Percentiles rank a stretch among this genome's conserved stretches.
Conservation (phyloP, 495 filamentous ascomycete species). For the Cercophora scortea region DNA sequence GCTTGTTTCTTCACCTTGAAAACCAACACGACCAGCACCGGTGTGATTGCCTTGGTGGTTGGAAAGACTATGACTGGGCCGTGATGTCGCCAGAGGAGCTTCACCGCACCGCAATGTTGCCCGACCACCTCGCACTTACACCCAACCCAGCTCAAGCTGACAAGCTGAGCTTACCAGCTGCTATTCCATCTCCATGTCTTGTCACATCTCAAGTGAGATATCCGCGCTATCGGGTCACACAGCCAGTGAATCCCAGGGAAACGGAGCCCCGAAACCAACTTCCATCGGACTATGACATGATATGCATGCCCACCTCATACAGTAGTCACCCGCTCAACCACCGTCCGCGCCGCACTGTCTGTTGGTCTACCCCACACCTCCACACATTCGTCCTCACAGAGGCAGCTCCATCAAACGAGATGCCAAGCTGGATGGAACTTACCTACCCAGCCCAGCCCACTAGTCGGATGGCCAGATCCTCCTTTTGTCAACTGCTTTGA, state of each 20-base stretch:
- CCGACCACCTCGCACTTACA: too few species aligned
- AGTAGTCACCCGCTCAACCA: neutral
- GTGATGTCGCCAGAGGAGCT: too few species aligned
- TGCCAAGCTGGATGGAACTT: neutral
- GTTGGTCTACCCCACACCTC: neutral
- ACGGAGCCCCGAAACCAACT: neutral
- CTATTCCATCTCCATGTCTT: neutral
- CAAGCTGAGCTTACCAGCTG: too few species aligned
- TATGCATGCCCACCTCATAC: too few species aligned
- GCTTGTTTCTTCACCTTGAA: neutral
- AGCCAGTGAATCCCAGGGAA: neutral
- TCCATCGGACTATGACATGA: neutral
- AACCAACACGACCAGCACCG: too few species aligned
- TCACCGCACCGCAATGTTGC: too few species aligned
- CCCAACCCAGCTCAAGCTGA: too few species aligned
- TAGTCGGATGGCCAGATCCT: neutral
- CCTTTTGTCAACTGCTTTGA: neutral
- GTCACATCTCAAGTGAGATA: neutral
- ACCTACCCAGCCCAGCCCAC: neutral
- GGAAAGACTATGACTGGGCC: too few species aligned
- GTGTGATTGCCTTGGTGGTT: too few species aligned
- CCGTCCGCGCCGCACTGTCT: neutral
- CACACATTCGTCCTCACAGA: neutral
- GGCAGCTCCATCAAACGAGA: too few species aligned
- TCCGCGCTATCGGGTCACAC: neutral